Percentiles rank a stretch among this genome's conserved stretches.
Evolutionary conservation across 306 rosid species (phyloP).

Genomic region (Cucurbita maxima): DNA sequence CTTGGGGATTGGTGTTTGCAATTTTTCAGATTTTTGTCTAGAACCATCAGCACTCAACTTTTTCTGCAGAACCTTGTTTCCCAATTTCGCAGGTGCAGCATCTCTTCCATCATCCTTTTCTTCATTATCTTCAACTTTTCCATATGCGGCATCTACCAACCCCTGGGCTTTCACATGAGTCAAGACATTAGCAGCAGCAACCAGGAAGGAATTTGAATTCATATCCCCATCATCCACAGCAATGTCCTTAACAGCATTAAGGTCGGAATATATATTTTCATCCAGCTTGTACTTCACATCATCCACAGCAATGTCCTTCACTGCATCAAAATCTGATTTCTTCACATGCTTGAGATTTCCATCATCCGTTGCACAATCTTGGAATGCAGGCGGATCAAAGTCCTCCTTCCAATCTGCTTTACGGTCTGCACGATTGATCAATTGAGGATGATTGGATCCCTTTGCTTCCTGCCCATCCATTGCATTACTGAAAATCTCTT

Average conservation of each 20-base stretch:
- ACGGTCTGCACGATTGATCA: conserved; percentile 21
- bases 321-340: conserved; percentile 36
- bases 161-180: conserved; percentile 36
- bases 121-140: conserved; percentile 26
- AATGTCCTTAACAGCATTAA: conserved; percentile 69
- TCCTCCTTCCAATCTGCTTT: conserved; percentile 63
- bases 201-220: conserved; percentile 27
- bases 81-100: conserved; percentile 22
- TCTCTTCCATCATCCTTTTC: conserved; percentile 39
- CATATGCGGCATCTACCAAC: conserved; percentile 27
- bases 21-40: conserved; percentile 48
- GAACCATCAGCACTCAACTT: conserved; percentile 32
- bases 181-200: conserved; percentile 24
- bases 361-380: conserved; percentile 63
- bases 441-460: conserved; percentile 27
- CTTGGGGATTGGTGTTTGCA: conserved; percentile 28
- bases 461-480: conserved; percentile 59
- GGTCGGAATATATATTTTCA: conserved; percentile 33
- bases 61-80: conserved; percentile 31
- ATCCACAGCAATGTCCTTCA: conserved; percentile 85
- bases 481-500: conserved; percentile 80
- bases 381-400: conserved; percentile 50
- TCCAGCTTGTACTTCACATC: conserved; percentile 69
- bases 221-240: conserved; percentile 77
- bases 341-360: conserved; percentile 42